Percentiles rank a stretch among this genome's conserved stretches.
phyloP scores from a whole-genome alignment of 2,329 filamentous ascomycete genomes.

The Microcera coccophila region DNA sequence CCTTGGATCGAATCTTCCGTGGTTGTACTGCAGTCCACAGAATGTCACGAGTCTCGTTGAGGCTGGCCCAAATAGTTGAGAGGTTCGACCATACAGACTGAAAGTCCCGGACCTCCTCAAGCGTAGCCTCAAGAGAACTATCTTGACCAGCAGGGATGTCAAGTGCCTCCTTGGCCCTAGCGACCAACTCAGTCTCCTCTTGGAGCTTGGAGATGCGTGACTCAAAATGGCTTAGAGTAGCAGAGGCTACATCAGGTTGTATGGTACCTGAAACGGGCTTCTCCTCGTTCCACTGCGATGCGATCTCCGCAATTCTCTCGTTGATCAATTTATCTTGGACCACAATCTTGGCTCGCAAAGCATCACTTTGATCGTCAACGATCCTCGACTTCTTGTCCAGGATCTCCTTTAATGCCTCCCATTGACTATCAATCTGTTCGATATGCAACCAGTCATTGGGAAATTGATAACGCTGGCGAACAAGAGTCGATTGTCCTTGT shows the following conservation, averaged over 20 bases:
- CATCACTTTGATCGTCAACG: constrained; percentile 94
- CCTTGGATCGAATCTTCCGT: constrained; percentile 81
- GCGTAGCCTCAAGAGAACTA: constrained; percentile 74
- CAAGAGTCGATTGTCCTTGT: constrained; percentile 88
- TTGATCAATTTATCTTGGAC: constrained; percentile 90
- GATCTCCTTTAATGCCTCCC: constrained; percentile 89
- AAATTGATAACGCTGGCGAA: constrained; percentile 90
- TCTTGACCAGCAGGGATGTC: constrained; percentile 79
- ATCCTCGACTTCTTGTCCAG: constrained; percentile 90
- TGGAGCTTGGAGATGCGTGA: constrained; percentile 78
- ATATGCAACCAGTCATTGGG: constrained; percentile 92
- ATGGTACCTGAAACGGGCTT: constrained; percentile 96
- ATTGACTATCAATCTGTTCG: constrained; percentile 94
- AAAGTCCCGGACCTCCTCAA: constrained; percentile 97
- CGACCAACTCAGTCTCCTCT: constrained; percentile 86
- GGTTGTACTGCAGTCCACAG: constrained; percentile 96
- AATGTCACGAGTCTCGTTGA: constrained; percentile 88
- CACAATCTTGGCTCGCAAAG: constrained; percentile 86
- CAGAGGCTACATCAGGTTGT: constrained; percentile 81
- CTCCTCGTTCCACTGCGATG: constrained; percentile 87
- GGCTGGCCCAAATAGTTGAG: constrained; percentile 91
- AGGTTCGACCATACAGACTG: constrained; percentile 97
- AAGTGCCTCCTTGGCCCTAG: constrained; percentile 93
- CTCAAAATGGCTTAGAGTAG: constrained; percentile 79
- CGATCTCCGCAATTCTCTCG: constrained; percentile 82